phyloP scores from a whole-genome alignment of 805 yeast genomes.

The Zygotorulaspora florentina region DNA sequence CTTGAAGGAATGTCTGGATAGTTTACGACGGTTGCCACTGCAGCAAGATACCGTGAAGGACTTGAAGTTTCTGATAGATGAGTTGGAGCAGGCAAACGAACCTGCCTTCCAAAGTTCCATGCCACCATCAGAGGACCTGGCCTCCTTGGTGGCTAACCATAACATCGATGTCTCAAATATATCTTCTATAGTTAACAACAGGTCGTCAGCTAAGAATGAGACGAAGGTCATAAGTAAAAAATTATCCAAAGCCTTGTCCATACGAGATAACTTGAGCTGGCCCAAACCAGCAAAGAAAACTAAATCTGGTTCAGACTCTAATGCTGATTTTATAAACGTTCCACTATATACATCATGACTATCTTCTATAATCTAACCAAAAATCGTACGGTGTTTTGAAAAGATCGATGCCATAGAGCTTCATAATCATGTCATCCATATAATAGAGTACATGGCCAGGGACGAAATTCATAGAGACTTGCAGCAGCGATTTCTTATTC shows the following conservation, averaged over 20 bases:
- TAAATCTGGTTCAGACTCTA: slow-evolving; percentile 1
- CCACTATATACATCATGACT: slow-evolving; percentile 17
- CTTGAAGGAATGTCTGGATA: slow-evolving; percentile 20
- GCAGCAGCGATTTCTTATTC: slow-evolving; percentile 15
- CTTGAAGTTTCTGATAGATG: slow-evolving; percentile 4
- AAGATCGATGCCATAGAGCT: slow-evolving; percentile 27
- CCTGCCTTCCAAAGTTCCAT: neutral
- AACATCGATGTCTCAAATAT: slow-evolving; percentile 23
- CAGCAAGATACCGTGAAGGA: slow-evolving; percentile 6
- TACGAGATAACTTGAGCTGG: slow-evolving; percentile 23
- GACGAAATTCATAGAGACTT: slow-evolving; percentile 25
- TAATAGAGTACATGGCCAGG: slow-evolving; percentile 32
- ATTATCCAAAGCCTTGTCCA: slow-evolving; percentile 23
- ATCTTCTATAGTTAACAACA: slow-evolving; percentile 9
- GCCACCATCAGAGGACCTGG: neutral
- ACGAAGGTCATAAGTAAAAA: slow-evolving; percentile 23
- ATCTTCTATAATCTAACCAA: slow-evolving; percentile 16
- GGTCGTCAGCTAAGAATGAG: slow-evolving; percentile 13
- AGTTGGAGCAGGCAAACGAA: slow-evolving; percentile 1
- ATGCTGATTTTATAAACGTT: slow-evolving; percentile 14
- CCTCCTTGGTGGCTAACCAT: slow-evolving; percentile 5
- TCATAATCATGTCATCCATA: slow-evolving; percentile 25
- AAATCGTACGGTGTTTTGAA: slow-evolving; percentile 28
- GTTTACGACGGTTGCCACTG: neutral
- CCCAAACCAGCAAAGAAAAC: slow-evolving; percentile 20